phyloP scores from a whole-genome alignment of 345 rosid species.

The Citrus australasica region DNA sequence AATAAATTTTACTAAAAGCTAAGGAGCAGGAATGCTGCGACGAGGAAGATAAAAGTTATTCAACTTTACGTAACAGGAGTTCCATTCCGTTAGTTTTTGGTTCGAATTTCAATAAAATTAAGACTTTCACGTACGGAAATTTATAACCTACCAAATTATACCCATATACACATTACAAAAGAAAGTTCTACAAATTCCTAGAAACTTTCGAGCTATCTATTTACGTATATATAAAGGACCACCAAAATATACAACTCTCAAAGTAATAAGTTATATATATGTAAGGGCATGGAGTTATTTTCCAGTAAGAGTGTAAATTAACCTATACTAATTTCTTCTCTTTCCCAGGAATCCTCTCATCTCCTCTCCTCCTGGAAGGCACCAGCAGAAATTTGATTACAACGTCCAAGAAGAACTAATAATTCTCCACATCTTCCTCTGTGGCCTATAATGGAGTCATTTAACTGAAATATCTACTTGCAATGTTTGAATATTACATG shows the following conservation, averaged over 20 bases:
- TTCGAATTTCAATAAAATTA: no score
- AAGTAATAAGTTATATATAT: background rate
- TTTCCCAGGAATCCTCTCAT: background rate
- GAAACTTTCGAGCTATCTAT: no score
- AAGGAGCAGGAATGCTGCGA: no score
- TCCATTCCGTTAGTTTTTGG: no score
- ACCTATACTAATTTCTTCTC: background rate
- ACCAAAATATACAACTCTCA: background rate
- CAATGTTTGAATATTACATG: background rate
- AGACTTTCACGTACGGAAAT: no score
- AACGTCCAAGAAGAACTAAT: background rate
- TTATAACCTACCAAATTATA: no score
- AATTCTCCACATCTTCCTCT: background rate
- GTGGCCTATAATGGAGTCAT: slow-evolving; percentile 3
- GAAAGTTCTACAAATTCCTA: no score
- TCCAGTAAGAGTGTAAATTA: background rate
- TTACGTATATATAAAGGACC: background rate
- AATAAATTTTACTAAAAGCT: no score
- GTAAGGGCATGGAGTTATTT: background rate
- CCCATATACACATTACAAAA: no score
- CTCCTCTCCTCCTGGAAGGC: background rate
- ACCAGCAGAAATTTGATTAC: background rate
- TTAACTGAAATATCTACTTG: background rate
- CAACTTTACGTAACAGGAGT: no score
- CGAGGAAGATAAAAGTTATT: no score